Evolutionary conservation across 1,284 basidiomycete species (phyloP).

Genomic region (Cutaneotrichosporon sp.): DNA sequence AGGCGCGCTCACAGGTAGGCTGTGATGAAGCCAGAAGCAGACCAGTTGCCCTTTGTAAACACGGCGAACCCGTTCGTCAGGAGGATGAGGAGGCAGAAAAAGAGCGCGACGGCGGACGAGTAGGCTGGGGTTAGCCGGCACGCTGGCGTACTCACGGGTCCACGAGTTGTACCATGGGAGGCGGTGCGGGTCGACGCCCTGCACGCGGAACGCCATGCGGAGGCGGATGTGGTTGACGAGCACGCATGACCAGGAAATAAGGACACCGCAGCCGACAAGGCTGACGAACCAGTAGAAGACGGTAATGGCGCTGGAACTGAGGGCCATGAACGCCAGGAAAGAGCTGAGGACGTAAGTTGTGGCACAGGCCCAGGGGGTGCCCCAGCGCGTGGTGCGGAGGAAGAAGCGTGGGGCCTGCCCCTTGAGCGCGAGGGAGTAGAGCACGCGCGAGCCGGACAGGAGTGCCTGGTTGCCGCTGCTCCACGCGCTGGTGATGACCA

Average conservation of each 20-base stretch:
- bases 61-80: conserved; percentile 29
- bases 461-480: conserved; percentile 30
- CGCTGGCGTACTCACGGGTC: conserved; percentile 25
- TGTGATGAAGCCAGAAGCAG: conserved; percentile 24
- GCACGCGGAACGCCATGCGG: conserved; percentile 18
- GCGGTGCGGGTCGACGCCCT: conserved; percentile 19
- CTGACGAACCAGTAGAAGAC: conserved; percentile 41
- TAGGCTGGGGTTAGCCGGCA: conserved; percentile 16
- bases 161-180: conserved; percentile 34
- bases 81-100: conserved; percentile 25
- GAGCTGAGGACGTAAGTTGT: conserved; percentile 38
- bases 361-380: conserved; percentile 49
- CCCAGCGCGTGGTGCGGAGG: conserved; percentile 56
- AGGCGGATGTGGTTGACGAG: conserved; percentile 29
- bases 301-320: conserved; percentile 33
- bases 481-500: conserved; percentile 31
- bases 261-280: conserved; percentile 33
- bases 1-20: conserved; percentile 29
- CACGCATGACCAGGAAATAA: conserved; percentile 36
- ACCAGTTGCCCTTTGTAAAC: conserved; percentile 33
- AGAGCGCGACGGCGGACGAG: conserved; percentile 22
- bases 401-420: conserved; percentile 57
- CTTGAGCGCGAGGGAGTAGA: conserved; percentile 56
- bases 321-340: conserved; percentile 49
- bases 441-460: conserved; percentile 41